Evolutionary conservation across 2,329 filamentous ascomycete species (phyloP).

Genomic region (Teratosphaeria gauchensis): DNA sequence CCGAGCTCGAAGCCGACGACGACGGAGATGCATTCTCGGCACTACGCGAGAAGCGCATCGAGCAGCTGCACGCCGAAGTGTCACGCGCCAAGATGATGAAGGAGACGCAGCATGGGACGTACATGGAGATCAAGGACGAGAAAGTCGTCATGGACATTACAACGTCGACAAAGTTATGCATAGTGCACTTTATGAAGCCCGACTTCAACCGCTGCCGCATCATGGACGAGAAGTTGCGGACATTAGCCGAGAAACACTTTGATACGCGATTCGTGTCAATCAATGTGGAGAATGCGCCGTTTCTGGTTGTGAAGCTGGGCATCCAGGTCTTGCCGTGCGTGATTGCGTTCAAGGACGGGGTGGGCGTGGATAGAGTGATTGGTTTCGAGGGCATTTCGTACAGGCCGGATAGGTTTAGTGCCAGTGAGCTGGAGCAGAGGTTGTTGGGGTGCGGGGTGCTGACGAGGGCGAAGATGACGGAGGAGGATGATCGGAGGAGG

Average conservation of each 20-base stretch:
- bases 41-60: constrained; percentile 48
- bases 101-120: constrained; percentile 36
- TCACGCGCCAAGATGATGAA: constrained; percentile 41
- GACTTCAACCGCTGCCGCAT: constrained; percentile 53
- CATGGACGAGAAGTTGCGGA: constrained; percentile 51
- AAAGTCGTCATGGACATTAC: constrained; percentile 51
- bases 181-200: constrained; percentile 56
- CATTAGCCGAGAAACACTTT: constrained; percentile 47
- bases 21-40: constrained; percentile 43
- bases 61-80: constrained; percentile 49
- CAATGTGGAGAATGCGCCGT: constrained; percentile 51
- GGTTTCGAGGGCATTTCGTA: constrained; percentile 50
- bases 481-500: constrained; percentile 32
- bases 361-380: constrained; percentile 46
- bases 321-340: constrained; percentile 51
- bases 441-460: constrained; percentile 44
- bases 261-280: constrained; percentile 50
- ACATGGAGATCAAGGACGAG: constrained; percentile 48
- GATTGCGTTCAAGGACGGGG: constrained; percentile 47
- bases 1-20: constrained; percentile 45
- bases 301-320: constrained; percentile 48
- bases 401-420: constrained; percentile 44
- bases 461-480: constrained; percentile 41
- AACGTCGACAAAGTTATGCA: constrained; percentile 46
- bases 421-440: constrained; percentile 44